phyloP scores from a whole-genome alignment of 805 yeast species.

The Wickerhamomyces xylosicus region DNA sequence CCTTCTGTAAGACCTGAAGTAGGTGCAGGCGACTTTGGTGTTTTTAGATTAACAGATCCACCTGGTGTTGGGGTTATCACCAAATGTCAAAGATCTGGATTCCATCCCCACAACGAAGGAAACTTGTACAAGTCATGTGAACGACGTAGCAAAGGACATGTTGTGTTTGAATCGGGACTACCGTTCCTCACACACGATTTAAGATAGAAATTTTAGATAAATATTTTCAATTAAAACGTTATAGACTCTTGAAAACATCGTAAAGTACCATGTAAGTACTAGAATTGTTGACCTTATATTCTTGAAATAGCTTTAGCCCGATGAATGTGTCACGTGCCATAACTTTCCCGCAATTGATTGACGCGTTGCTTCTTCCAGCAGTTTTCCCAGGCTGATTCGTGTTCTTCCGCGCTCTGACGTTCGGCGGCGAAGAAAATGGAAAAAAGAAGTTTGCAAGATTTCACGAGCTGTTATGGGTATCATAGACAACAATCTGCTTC shows the following conservation, averaged over 20 bases:
- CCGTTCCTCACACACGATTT: slow-evolving; percentile 42
- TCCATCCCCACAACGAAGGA: slow-evolving; percentile 51
- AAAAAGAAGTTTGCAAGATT: neutral
- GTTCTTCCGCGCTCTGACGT: no score
- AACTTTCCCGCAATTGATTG: no score
- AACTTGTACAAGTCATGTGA: slow-evolving; percentile 40
- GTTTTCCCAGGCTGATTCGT: no score
- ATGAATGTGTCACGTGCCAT: no score
- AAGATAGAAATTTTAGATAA: slow-evolving; percentile 19
- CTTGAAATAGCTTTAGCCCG: no score
- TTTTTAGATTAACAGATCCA: slow-evolving; percentile 55
- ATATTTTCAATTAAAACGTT: neutral
- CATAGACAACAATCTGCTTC: no score
- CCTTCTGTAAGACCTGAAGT: slow-evolving; percentile 33
- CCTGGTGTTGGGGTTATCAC: slow-evolving; percentile 50
- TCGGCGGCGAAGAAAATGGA: neutral
- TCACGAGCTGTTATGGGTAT: neutral
- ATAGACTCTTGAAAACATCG: no score
- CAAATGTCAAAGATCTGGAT: slow-evolving; percentile 36
- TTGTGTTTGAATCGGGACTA: slow-evolving; percentile 30
- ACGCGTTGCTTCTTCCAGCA: no score
- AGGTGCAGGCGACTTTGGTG: slow-evolving; percentile 28
- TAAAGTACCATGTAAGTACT: no score
- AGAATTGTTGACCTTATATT: no score
- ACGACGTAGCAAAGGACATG: slow-evolving; percentile 35